Base-by-base conservation (phyloP, 495 filamentous ascomycete species). In the Lophium mytilinum region DNA sequence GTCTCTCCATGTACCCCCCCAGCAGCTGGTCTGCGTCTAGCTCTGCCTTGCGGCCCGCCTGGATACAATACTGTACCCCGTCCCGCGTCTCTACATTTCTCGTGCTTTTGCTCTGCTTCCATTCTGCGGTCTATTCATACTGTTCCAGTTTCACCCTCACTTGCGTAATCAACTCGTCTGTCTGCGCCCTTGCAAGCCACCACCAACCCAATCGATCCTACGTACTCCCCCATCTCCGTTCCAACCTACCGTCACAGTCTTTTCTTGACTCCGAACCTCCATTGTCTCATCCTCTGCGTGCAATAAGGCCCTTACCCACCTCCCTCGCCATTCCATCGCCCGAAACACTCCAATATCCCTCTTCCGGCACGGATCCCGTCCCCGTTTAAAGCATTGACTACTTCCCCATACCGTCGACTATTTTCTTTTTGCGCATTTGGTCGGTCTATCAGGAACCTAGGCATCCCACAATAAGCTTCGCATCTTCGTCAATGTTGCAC, bases 401-500 rank as follows among this genome's bases (percentile, higher is more conserved):
- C 17, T 24, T 21, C 17, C 14, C 17, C 9, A 8, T 1, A 48
- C 4, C 12, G 45, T 41, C 11, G 9, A 48, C 45, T 5, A 14
- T 14, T 48, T 24, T 30, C 45, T 12, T 30, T 48, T 48, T 48
- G 45, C 17, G 18, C 33, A 48, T 21, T 24, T 21, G 24, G 21
- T 48, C 45, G 24, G 21, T 48, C 45, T 24, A 24, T 9, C 14
- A 48, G 17, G 45, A 48, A 18, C 18, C 14, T 18, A 8, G 33
- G 39, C 18, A 24, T 24, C 45, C 45, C 45, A 18, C 17, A 24
- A 48, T 21, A 24, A 18, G 18, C 21, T 24, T 24, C 17, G 14
- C 12, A 48, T 48, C 21, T 48, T 24, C 19, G 21, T 30, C 45
- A 48, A 48, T 48, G 45, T 48, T 48, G 45, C 45, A 48, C 45